Evolutionary conservation across 2,329 filamentous ascomycete species (phyloP), one percentile per base, ranked within the genome.

Genomic region (Xylaria polymorpha): DNA sequence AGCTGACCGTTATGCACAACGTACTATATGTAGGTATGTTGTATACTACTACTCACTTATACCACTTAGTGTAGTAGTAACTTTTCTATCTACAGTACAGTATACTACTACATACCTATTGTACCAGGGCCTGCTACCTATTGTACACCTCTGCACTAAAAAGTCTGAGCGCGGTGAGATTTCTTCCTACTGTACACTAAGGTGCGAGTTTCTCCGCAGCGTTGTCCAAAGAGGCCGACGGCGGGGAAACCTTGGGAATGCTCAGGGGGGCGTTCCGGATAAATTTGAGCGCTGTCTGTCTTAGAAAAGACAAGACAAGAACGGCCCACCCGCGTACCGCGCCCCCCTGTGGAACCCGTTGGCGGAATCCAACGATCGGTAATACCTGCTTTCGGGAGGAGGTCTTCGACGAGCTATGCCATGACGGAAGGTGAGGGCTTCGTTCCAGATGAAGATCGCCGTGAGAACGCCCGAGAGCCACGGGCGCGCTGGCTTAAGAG

Each of bases 181-280:
- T 25, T 25, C 32, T 32, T 63, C n/a, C 43, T 25, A n/a, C n/a
- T n/a, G n/a, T n/a, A 20, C 39, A 22, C 59, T 20, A 37, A 64
- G 59, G 60, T 14, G 29, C 39, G 22, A 44, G 7, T 51, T 70
- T 70, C 68, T 67, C 68, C 64, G 68, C 68, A 70, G 57, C 43
- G 41, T 51, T 39, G 57, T 41, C 25, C 32, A 57, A 56, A 55
- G 35, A 32, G 25, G 66, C 39, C 25, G 48, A 44, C 58, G 50
- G 67, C 67, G 62, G 67, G 67, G 58, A 60, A 58, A 64, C 35
- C 51, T 53, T 51, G 46, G 46, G 59, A 66, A n/a, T 25, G 39
- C 18, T 56, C 64, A 70, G 68, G 68, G 68, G 67, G 15, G 18
- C 29, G 51, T 66, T 53, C 69, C 69, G 69, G 69, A 66, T 71